Conservation (phyloP, 2,329 filamentous ascomycete genomes). For the Cytospora chrysosperma region DNA sequence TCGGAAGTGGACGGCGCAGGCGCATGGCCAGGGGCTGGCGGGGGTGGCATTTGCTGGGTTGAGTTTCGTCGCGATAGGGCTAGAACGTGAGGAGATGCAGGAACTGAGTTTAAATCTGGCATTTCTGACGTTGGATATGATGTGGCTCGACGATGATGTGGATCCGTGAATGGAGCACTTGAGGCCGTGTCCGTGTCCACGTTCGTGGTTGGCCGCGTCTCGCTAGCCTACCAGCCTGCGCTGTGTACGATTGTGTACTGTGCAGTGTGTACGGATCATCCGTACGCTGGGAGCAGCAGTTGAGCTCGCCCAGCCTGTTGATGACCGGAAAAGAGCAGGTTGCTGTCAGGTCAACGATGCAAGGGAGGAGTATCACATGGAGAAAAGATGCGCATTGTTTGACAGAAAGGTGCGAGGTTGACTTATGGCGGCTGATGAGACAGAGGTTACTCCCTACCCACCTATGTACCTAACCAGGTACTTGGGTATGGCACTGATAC, state of each 20-base stretch:
- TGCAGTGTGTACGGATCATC: neutral
- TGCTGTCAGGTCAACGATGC: constrained; percentile 6
- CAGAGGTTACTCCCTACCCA: too few species aligned
- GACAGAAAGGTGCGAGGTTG: too few species aligned
- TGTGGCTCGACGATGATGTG: constrained; percentile 9
- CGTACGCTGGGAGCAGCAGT: neutral
- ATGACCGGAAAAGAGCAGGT: neutral
- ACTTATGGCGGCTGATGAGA: too few species aligned
- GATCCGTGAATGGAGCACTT: constrained; percentile 21
- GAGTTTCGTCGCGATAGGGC: constrained; percentile 45
- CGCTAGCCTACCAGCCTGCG: neutral
- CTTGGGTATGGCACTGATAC: neutral
- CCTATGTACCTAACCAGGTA: too few species aligned
- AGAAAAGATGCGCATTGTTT: neutral
- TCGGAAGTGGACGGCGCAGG: constrained; percentile 18
- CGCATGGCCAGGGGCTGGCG: constrained; percentile 33
- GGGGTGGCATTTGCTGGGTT: constrained; percentile 43
- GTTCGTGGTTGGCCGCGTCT: constrained; percentile 1
- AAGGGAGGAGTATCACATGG: constrained; percentile 10
- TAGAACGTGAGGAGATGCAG: constrained; percentile 48
- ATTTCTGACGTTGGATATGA: constrained; percentile 33
- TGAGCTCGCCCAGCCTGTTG: neutral
- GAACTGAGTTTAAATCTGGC: constrained; percentile 58
- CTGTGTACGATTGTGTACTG: neutral
- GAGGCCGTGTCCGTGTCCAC: neutral